These are phyloP conservation scores for Solanum appendiculatum DNA, from an alignment of 257 asterid species.

Conservation along the genomic window DNA sequence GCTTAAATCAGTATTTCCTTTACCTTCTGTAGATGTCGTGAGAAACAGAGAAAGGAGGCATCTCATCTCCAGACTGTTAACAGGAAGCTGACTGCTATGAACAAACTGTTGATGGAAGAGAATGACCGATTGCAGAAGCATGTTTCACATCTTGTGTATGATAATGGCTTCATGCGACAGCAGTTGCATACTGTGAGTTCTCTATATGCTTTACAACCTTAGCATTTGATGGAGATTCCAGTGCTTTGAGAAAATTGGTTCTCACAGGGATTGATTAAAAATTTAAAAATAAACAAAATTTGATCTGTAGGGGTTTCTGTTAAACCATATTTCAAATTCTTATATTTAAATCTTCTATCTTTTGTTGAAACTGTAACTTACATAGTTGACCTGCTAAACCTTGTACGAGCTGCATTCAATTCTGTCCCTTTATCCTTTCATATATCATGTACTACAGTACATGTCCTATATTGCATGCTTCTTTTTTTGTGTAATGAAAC, in stretches of 20 bases:
- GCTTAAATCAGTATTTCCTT: neutral
- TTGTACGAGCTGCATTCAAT: neutral
- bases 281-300: neutral
- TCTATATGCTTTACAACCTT: neutral
- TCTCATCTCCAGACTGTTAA: constrained; percentile 78
- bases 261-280: neutral
- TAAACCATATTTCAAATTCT: neutral
- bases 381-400: neutral
- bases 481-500: neutral
- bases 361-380: neutral
- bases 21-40: constrained; percentile 59
- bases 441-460: neutral
- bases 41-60: constrained; percentile 85
- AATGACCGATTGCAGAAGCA: constrained; percentile 93
- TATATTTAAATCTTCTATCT: neutral
- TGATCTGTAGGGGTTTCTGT: neutral
- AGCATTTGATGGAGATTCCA: neutral
- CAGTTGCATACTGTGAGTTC: constrained; percentile 63
- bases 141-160: constrained; percentile 81
- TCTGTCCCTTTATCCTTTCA: neutral
- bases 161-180: constrained; percentile 75
- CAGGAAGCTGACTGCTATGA: constrained; percentile 83
- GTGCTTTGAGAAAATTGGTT: neutral
- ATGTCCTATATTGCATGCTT: neutral
- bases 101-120: constrained; percentile 92